phyloP scores from a whole-genome alignment of 345 rosid species.

The Populus alba region DNA sequence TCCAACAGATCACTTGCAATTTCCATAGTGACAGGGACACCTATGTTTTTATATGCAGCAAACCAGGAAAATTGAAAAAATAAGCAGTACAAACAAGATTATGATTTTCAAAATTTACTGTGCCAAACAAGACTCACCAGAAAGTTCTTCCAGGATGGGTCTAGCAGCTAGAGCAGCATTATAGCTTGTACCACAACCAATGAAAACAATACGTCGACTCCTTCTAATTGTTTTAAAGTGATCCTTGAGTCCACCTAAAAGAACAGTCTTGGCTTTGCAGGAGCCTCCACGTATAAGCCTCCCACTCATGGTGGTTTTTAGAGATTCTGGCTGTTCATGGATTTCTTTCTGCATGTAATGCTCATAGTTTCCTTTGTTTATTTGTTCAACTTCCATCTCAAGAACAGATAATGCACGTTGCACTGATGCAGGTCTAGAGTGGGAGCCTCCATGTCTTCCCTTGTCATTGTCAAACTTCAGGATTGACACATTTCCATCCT shows the following conservation, averaged over 20 bases:
- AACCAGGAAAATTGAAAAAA: conserved; percentile 6
- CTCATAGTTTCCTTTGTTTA: conserved; percentile 82
- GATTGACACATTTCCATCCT: conserved; percentile 89
- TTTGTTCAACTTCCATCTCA: conserved; percentile 98
- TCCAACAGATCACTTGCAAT: conserved; percentile 95
- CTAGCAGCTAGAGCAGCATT: conserved; percentile 95
- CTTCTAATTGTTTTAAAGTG: conserved; percentile 87
- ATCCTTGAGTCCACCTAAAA: conserved; percentile 94
- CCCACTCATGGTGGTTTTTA: conserved; percentile 95
- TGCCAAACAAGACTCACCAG: conserved; percentile 51
- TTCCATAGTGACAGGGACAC: conserved; percentile 97
- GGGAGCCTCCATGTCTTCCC: conserved; percentile 47
- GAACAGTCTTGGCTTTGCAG: conserved; percentile 74
- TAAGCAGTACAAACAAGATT: background rate
- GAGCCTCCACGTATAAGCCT: conserved; percentile 91
- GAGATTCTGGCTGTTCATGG: conserved; percentile 96
- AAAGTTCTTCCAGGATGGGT: conserved; percentile 92
- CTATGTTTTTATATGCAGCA: conserved; percentile 30
- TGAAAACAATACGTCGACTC: conserved; percentile 83
- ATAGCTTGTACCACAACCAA: conserved; percentile 98
- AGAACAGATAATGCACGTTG: conserved; percentile 92
- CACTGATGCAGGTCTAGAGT: conserved; percentile 74
- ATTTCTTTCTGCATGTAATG: conserved; percentile 99
- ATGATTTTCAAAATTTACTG: background rate
- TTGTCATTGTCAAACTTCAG: conserved; percentile 69